A percentile compares a stretch with the other conserved stretches of the same genome.
Conservation (phyloP, 306 rosid genomes). For the Acacia melanoxylon region DNA sequence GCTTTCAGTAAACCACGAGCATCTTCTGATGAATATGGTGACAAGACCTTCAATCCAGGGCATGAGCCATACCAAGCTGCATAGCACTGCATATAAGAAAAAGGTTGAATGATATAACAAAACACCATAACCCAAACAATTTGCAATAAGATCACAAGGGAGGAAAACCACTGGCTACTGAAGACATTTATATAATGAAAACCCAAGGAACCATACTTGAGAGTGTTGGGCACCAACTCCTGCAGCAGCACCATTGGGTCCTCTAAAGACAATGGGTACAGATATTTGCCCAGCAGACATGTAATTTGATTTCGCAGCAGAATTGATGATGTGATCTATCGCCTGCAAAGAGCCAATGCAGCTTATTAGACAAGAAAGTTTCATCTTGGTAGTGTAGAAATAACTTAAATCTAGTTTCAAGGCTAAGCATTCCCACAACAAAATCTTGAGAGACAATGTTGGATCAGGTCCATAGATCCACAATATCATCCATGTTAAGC, state of each 20-base stretch:
- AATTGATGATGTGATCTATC: constrained; percentile 97
- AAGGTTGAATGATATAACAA: background rate
- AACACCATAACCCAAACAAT: constrained; percentile 15
- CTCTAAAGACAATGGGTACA: constrained; percentile 97
- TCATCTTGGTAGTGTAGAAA: background rate
- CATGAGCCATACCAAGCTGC: constrained; percentile 85
- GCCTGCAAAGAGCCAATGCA: constrained; percentile 52
- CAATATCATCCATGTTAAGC: background rate
- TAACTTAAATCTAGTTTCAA: background rate
- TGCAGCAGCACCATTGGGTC: constrained; percentile 99
- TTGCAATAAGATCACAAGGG: background rate
- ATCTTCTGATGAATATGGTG: constrained; percentile 98
- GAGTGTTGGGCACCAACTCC: constrained; percentile 99
- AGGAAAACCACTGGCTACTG: background rate
- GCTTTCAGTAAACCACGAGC: constrained; percentile 97
- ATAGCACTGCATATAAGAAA: constrained; percentile 64
- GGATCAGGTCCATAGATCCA: background rate
- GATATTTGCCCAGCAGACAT: constrained; percentile 95
- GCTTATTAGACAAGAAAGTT: background rate
- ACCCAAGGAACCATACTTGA: constrained; percentile 58
- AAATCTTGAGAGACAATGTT: background rate
- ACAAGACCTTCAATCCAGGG: constrained; percentile 93
- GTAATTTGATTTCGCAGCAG: constrained; percentile 96
- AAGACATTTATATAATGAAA: constrained; percentile 17
- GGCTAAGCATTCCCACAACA: background rate